Evolutionary conservation across 2,329 filamentous ascomycete genomes (phyloP), one percentile per base, ranked within the genome.

Genomic region (Chrysosporium keratinophilum): DNA sequence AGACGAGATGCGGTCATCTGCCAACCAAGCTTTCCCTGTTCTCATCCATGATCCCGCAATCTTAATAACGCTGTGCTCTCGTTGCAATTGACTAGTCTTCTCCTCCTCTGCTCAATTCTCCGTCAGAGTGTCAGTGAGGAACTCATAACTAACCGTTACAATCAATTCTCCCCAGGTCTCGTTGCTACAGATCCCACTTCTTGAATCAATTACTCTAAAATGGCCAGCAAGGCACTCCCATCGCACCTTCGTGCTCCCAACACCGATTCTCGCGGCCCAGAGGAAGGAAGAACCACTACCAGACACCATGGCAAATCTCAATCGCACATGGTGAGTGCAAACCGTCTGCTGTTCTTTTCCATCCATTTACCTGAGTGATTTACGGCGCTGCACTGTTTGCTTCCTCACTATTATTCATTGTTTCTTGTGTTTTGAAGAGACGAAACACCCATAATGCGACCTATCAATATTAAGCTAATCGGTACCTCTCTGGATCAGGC

Each of bases 151-250:
- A n/a, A n/a, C n/a, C n/a, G n/a, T n/a, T n/a, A n/a, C n/a, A n/a
- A n/a, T n/a, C n/a, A n/a, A n/a, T n/a, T n/a, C n/a, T n/a, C n/a
- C n/a, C n/a, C n/a, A n/a, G n/a, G n/a, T n/a, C n/a, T n/a, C 10
- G n/a, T n/a, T 33, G 23, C 43, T 33, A 45, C 33, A 10, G 23
- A 31, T 28, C n/a, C 4, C 10, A 20, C 19, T n/a, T 7, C 12
- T 12, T 2, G 34, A 11, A 11, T 28, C n/a, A n/a, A n/a, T 15
- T 54, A 40, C 50, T 43, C 51, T 62, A 75, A 63, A 64, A 91
- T 91, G 85, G 83, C 86, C 60, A 78, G 81, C 66, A 88, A 81
- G 73, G 86, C 87, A 60, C 76, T 96, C 64, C 88, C 90, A 60
- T 78, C 86, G 42, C 91, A 94, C 78, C 79, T 96, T 65, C 91